Percentiles rank a stretch among this genome's conserved stretches.
phyloP scores from a whole-genome alignment of 805 yeast species.

The Zygosaccharomyces rouxii region DNA sequence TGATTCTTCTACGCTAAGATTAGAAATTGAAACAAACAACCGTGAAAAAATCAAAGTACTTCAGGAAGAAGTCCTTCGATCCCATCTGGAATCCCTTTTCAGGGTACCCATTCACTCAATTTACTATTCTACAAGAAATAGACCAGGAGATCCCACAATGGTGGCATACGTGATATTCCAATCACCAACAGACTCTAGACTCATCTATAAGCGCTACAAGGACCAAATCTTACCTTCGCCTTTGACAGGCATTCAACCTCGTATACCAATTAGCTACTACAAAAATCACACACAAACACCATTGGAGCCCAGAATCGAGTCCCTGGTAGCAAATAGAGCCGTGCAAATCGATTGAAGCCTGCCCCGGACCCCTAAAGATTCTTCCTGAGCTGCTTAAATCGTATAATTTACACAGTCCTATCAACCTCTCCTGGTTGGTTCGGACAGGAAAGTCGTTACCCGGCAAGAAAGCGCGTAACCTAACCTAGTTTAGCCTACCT shows the following conservation, averaged over 20 bases:
- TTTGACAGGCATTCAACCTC: slow-evolving; percentile 6
- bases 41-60: not conserved
- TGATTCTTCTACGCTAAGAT: slow-evolving; percentile 20
- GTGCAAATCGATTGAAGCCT: slow-evolving; percentile 5
- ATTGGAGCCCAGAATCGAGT: slow-evolving; percentile 5
- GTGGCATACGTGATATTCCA: slow-evolving; percentile 19
- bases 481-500: not conserved
- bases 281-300: not conserved
- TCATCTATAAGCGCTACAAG: slow-evolving; percentile 12
- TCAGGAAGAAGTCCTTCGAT: not conserved
- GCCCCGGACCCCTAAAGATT: not conserved
- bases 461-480: not conserved
- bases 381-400: not conserved
- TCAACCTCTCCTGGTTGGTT: too few species aligned
- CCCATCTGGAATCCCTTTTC: slow-evolving; percentile 2
- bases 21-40: slow-evolving; percentile 13
- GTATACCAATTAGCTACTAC: slow-evolving; percentile 13
- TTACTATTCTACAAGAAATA: slow-evolving; percentile 23
- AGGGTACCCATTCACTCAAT: slow-evolving; percentile 10
- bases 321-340: slow-evolving; percentile 1
- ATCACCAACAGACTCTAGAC: slow-evolving; percentile 13
- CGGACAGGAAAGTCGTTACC: not conserved
- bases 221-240: slow-evolving; percentile 1
- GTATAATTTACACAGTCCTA: too few species aligned
- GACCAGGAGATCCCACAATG: slow-evolving; percentile 9